A percentile compares a stretch with the other conserved stretches of the same genome.
Conservation (phyloP, 192 early-diverging fungal species). For the Backusella morwellensis region DNA sequence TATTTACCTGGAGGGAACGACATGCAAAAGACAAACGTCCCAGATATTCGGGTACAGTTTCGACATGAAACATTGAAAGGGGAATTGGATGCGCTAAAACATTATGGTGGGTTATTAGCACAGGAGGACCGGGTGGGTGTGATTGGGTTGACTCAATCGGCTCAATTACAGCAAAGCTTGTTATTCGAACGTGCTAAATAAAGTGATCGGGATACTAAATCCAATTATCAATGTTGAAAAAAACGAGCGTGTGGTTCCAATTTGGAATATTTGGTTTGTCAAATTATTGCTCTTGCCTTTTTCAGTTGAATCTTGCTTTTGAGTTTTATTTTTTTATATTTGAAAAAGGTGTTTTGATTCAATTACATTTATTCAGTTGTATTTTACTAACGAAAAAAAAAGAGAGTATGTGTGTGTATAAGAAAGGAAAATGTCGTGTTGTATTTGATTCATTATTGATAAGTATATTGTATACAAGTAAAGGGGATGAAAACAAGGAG, state of each 20-base stretch:
- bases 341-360: not conserved
- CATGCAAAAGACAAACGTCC: constrained; percentile 91
- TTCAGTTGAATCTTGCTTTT: not conserved
- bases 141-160: not conserved
- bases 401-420: not conserved
- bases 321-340: not conserved
- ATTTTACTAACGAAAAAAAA: no score
- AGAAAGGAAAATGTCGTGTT: not conserved
- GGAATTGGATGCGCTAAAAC: constrained; percentile 52
- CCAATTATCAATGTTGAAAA: not conserved
- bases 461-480: not conserved
- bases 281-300: not conserved
- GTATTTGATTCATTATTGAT: not conserved
- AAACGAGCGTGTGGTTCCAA: not conserved
- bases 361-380: no score
- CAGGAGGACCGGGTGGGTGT: not conserved
- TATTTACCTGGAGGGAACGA: constrained; percentile 78
- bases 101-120: constrained; percentile 21
- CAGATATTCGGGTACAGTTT: constrained; percentile 77
- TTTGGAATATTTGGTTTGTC: not conserved
- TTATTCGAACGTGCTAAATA: not conserved
- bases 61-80: constrained; percentile 82
- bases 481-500: not conserved
- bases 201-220: not conserved
- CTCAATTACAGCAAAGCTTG: not conserved